A percentile compares a stretch with the other conserved stretches of the same genome.
These are phyloP conservation scores for Tricholoma sp. DNA, from an alignment of 768 basidiomycete species.

Conservation along the genomic window DNA sequence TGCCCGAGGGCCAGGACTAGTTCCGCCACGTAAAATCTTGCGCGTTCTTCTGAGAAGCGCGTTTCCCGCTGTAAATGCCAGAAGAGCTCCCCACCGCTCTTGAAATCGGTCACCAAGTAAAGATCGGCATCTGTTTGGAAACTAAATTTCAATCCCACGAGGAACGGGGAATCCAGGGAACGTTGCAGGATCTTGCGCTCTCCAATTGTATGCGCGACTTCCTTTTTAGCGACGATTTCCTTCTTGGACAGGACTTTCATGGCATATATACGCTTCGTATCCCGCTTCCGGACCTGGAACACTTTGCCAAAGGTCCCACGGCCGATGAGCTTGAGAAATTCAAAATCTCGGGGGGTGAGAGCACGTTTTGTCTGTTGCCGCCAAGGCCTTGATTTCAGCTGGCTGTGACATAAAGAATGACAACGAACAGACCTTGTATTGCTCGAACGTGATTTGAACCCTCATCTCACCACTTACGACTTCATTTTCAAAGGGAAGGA, in stretches of 20 bases:
- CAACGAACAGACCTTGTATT: conserved; percentile 66
- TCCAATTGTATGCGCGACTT: conserved; percentile 98
- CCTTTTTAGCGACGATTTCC: conserved; percentile 98
- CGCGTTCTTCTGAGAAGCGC: conserved; percentile 87
- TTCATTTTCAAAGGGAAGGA: conserved; percentile 74
- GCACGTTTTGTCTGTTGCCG: conserved; percentile 66
- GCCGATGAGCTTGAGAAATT: conserved; percentile 98
- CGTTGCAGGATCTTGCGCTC: conserved; percentile 98
- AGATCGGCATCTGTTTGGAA: conserved; percentile 96
- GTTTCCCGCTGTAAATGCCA: conserved; percentile 98
- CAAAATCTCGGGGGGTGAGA: conserved; percentile 93
- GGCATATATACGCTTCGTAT: conserved; percentile 98
- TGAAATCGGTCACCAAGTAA: conserved; percentile 98
- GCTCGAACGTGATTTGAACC: conserved; percentile 91
- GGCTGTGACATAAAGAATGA: conserved; percentile 8
- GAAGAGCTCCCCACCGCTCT: conserved; percentile 96
- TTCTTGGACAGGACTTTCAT: conserved; percentile 99
- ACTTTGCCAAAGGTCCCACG: conserved; percentile 98
- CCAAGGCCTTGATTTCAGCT: conserved; percentile 15
- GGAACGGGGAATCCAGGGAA: conserved; percentile 90
- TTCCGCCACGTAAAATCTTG: conserved; percentile 95
- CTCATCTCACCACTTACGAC: conserved; percentile 89
- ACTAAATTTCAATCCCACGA: conserved; percentile 96
- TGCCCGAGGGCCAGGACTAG: conserved; percentile 94
- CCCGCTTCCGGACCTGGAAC: conserved; percentile 97